A percentile compares a stretch with the other conserved stretches of the same genome.
Conservation (phyloP, 164 flowering plant genomes). For the Magnolia changhungtana region DNA sequence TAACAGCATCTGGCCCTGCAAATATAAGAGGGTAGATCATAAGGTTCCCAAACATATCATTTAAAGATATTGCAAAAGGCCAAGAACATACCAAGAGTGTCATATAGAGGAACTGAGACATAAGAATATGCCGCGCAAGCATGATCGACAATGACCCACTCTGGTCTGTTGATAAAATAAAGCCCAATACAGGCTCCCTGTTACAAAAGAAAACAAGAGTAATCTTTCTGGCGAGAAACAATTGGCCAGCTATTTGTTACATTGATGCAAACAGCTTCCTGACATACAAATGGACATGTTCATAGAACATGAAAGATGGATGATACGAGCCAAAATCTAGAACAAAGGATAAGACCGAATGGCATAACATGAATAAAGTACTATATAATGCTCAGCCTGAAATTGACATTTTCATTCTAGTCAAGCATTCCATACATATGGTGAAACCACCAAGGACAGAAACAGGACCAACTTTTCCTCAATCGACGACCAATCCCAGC, state of each 20-base stretch:
- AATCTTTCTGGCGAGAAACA: conserved; percentile 5
- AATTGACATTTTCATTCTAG: background rate
- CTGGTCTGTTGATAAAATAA: conserved; percentile 92
- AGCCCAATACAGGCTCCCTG: conserved; percentile 86
- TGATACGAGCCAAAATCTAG: background rate
- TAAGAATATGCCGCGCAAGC: conserved; percentile 97
- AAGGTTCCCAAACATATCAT: background rate
- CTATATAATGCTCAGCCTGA: background rate
- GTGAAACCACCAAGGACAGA: background rate
- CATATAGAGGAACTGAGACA: conserved; percentile 92
- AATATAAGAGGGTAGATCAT: background rate
- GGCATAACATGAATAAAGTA: background rate
- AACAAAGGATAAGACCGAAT: too few species aligned
- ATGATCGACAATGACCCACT: conserved; percentile 96
- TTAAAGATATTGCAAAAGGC: conserved; percentile 2
- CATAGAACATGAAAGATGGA: background rate
- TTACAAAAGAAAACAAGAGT: conserved; percentile 6
- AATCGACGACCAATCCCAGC: background rate
- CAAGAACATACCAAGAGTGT: conserved; percentile 75
- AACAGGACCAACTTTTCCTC: background rate
- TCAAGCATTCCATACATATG: background rate
- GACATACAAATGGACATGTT: background rate
- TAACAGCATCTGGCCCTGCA: conserved; percentile 94
- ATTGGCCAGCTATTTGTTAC: background rate
- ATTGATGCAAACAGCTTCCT: background rate